Evolutionary conservation across 805 yeast species (phyloP), one percentile per base, ranked within the genome.

Genomic region (Candida silvatica): DNA sequence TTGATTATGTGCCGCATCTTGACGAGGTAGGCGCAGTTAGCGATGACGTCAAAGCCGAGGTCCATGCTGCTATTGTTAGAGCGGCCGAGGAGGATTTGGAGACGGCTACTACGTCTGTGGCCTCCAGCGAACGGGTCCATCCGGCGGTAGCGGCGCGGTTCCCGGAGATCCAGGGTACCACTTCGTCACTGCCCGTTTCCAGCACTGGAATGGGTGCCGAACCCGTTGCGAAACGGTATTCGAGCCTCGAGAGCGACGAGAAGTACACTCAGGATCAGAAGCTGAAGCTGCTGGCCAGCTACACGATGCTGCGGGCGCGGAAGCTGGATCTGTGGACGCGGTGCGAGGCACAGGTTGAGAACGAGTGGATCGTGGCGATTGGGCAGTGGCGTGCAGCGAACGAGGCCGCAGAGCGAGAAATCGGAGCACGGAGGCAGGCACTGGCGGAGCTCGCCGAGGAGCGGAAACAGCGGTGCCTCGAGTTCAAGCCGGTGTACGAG

Each of bases 391-490:
- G 16, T n/a, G 15, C 17, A 20, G 20, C 29, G 19, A 26, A 36
- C 6, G 11, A 15, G 7, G 16, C 52, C 12, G 38, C 64, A 4
- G 48, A 48, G 12, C 45, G 42, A 1, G 54, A 53, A 18, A 43
- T 67, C 2, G 38, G 45, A 3, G 20, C 25, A 7, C 53, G 52
- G 31, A 74, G 76, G 44, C 48, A 69, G 33, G 56, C 52, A 30
- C 54, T 72, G 6, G 69, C 68, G 5, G 71, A 66, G 4, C 37
- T 73, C 12, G 62, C 67, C 31, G 41, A 34, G 9, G 55, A 54
- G 17, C 52, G 85, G 17, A 62, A 67, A 41, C 51, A 49, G 22
- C 47, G 63, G 32, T 77, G 76, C 50, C 20, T 45, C 4, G 62
- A 66, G 14, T 65, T 59, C 35, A 57, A 59, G 41, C 72, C 75